Percentiles rank a stretch among this genome's conserved stretches.
phyloP scores from a whole-genome alignment of 768 basidiomycete genomes.

The Phylloporus sp. region DNA sequence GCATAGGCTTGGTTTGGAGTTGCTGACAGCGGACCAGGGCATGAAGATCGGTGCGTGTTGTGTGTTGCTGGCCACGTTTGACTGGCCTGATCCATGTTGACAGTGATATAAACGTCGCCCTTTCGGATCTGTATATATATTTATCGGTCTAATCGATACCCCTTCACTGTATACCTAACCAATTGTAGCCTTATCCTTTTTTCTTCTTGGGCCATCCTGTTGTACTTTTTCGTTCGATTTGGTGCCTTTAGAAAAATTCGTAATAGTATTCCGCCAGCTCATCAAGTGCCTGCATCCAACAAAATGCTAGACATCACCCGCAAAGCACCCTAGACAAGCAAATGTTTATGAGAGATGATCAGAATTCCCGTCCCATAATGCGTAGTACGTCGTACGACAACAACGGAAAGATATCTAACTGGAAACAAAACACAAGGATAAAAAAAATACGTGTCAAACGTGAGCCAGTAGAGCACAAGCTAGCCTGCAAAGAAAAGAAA shows the following conservation, averaged over 20 bases:
- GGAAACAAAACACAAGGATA: neutral
- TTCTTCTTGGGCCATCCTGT: neutral
- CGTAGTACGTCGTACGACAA: slow-evolving; percentile 18
- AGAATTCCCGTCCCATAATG: slow-evolving; percentile 26
- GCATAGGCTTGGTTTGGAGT: slow-evolving; percentile 63
- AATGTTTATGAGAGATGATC: slow-evolving; percentile 16
- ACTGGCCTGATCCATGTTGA: neutral
- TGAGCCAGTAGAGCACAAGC: slow-evolving; percentile 14
- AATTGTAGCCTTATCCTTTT: slow-evolving; percentile 36
- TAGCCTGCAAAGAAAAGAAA: neutral
- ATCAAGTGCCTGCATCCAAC: neutral
- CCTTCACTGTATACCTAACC: slow-evolving; percentile 33
- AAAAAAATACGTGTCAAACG: slow-evolving; percentile 5
- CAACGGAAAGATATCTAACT: slow-evolving; percentile 12
- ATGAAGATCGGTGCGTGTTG: slow-evolving; percentile 68
- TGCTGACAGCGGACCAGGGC: slow-evolving; percentile 74
- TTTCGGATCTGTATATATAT: slow-evolving; percentile 4
- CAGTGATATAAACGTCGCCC: slow-evolving; percentile 36
- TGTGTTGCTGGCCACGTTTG: neutral
- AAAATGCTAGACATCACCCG: neutral
- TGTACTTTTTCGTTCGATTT: neutral
- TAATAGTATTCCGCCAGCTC: neutral
- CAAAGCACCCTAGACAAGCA: too few relatives aligned
- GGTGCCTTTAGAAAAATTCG: neutral
- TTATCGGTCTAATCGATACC: slow-evolving; percentile 18